These are phyloP conservation scores for Colletotrichum kahawae DNA, from an alignment of 2,329 filamentous ascomycete genomes.

Conservation along the genomic window DNA sequence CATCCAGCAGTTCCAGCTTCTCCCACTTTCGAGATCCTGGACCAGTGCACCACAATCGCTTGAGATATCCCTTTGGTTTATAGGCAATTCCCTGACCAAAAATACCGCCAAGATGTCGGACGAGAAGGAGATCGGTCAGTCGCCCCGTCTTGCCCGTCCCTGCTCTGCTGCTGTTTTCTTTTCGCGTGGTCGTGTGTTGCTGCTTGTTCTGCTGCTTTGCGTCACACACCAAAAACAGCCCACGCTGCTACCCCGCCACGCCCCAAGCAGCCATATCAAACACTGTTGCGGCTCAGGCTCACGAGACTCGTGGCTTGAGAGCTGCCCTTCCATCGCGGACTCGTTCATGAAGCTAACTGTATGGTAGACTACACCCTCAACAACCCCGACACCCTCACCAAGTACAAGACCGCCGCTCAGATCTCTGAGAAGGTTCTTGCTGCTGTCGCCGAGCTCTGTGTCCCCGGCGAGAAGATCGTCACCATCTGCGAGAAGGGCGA, in stretches of 20 bases:
- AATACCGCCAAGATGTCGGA: constrained; percentile 46
- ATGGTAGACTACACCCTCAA: constrained; percentile 81
- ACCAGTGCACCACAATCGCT: constrained; percentile 16
- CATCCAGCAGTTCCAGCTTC: constrained; percentile 5
- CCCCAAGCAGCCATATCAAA: background rate
- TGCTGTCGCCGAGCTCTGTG: constrained; percentile 75
- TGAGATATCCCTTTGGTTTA: constrained; percentile 10
- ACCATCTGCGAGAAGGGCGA: constrained; percentile 96
- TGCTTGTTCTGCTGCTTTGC: constrained; percentile 26
- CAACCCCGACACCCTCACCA: constrained; percentile 94
- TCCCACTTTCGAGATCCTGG: constrained; percentile 13
- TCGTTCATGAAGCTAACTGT: background rate
- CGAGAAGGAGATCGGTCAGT: constrained; percentile 50
- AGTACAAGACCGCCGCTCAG: constrained; percentile 96
- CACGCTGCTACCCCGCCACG: constrained; percentile 14
- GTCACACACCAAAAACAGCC: constrained; percentile 29
- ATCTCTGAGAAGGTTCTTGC: constrained; percentile 97
- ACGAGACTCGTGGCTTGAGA: constrained; percentile 2
- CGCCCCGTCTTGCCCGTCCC: background rate
- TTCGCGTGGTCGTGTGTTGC: constrained; percentile 12
- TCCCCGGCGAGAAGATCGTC: constrained; percentile 90
- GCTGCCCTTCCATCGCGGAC: background rate
- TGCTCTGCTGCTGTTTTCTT: background rate
- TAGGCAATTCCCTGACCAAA: constrained; percentile 12
- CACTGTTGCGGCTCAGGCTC: background rate